Percentiles rank a stretch among this genome's conserved stretches.
Conservation (phyloP, 495 filamentous ascomycete genomes). For the Parachaetomium inaequale region DNA sequence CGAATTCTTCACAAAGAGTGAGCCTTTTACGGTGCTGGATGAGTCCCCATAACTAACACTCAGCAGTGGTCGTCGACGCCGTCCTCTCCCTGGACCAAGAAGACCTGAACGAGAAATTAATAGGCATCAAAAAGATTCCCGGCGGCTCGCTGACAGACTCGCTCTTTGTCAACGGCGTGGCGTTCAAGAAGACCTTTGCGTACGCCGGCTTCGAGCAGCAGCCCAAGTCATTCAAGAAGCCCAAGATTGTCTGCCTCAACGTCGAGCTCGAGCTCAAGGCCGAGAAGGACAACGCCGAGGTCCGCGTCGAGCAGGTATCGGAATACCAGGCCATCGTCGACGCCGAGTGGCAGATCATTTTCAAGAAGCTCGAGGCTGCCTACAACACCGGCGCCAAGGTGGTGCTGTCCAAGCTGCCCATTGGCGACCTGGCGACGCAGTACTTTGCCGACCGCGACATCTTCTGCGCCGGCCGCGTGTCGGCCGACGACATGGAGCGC, state of each 20-base stretch:
- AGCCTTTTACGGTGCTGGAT: not conserved
- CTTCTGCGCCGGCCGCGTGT: conserved; percentile 94
- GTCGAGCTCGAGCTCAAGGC: conserved; percentile 97
- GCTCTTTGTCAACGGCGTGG: conserved; percentile 94
- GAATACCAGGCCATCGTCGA: conserved; percentile 99
- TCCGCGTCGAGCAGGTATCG: conserved; percentile 95
- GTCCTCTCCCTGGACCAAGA: conserved; percentile 96
- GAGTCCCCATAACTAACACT: not conserved
- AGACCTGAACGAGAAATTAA: conserved; percentile 95
- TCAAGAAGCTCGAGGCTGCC: conserved; percentile 93
- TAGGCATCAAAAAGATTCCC: conserved; percentile 96
- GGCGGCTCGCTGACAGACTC: conserved; percentile 96
- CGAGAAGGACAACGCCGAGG: conserved; percentile 98
- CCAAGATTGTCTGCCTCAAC: conserved; percentile 93
- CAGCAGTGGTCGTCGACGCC: conserved; percentile 90
- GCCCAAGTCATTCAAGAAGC: conserved; percentile 89
- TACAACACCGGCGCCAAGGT: conserved; percentile 94
- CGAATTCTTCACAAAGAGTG: conserved; percentile 96
- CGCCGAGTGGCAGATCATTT: conserved; percentile 99
- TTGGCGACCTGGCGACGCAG: conserved; percentile 96
- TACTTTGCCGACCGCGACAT: conserved; percentile 97
- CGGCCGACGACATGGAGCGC: conserved; percentile 91
- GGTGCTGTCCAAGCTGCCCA: conserved; percentile 93
- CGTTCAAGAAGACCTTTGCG: conserved; percentile 99
- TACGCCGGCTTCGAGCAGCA: conserved; percentile 99